These are phyloP conservation scores for Hansenula sp. DNA, from an alignment of 1,139 yeast genomes.

Conservation along the genomic window DNA sequence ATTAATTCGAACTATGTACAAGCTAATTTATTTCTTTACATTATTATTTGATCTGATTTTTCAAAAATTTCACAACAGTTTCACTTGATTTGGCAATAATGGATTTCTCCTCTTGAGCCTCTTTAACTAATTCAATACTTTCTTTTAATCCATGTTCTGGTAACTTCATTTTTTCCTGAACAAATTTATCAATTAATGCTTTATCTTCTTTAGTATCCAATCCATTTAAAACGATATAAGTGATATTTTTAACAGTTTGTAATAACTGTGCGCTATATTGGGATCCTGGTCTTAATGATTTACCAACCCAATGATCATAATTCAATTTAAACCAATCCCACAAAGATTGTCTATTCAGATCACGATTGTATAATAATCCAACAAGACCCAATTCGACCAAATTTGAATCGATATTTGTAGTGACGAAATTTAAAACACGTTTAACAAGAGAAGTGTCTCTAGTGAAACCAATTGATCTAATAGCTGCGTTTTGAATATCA, in stretches of 20 bases:
- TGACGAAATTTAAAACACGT: conserved; percentile 52
- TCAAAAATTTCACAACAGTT: not conserved
- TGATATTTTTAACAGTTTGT: conserved; percentile 37
- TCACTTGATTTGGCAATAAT: conserved; percentile 7
- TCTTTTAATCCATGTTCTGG: conserved; percentile 34
- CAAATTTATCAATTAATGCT: conserved; percentile 27
- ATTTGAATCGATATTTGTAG: conserved; percentile 49
- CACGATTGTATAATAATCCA: conserved; percentile 37
- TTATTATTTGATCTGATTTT: not conserved
- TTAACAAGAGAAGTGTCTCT: conserved; percentile 40
- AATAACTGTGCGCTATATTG: conserved; percentile 34
- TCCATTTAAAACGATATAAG: conserved; percentile 37
- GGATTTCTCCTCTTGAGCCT: conserved; percentile 12
- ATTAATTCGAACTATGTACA: too few species aligned
- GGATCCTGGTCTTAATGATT: conserved; percentile 41
- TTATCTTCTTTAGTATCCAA: conserved; percentile 37
- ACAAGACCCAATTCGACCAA: conserved; percentile 51
- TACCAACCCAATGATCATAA: conserved; percentile 46
- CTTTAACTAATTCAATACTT: conserved; percentile 21
- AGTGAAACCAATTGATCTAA: conserved; percentile 50
- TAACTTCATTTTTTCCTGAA: conserved; percentile 29
- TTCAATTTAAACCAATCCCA: conserved; percentile 56
- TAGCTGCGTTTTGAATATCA: conserved; percentile 51
- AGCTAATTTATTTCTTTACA: too few species aligned
- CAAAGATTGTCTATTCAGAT: conserved; percentile 23